Conservation (phyloP, 2,329 filamentous ascomycete genomes). For the Fusarium sp. region DNA sequence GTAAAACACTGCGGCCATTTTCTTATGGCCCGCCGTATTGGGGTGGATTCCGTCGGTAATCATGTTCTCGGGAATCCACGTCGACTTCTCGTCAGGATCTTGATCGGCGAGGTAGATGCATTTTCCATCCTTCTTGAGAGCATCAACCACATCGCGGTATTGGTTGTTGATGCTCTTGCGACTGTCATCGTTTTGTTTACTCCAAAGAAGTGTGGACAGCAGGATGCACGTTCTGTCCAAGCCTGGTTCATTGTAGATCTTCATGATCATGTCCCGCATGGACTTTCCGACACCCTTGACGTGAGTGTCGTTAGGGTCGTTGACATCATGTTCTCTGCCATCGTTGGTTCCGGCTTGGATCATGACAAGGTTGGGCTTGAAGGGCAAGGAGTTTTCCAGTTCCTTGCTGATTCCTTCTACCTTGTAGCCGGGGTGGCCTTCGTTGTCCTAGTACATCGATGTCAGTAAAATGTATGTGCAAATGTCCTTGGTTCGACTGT, state of each 20-base stretch:
- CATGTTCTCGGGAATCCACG: background rate
- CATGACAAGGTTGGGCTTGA: constrained; percentile 43
- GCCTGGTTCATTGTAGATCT: constrained; percentile 2
- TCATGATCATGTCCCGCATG: constrained; percentile 35
- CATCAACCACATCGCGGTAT: constrained; percentile 4
- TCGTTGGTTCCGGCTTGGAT: constrained; percentile 48
- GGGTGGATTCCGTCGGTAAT: constrained; percentile 7
- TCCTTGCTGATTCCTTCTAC: background rate
- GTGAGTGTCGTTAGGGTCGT: background rate
- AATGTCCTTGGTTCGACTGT: too few species aligned
- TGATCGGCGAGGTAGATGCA: constrained; percentile 8
- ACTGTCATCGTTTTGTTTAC: background rate
- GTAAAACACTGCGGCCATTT: constrained; percentile 17
- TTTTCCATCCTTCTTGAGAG: background rate
- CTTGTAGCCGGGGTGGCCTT: constrained; percentile 4
- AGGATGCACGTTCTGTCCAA: constrained; percentile 11
- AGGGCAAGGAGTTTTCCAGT: background rate
- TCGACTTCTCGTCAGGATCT: background rate
- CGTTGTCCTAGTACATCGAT: background rate
- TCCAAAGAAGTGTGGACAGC: constrained; percentile 14
- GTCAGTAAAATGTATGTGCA: too few species aligned
- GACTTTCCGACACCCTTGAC: constrained; percentile 16
- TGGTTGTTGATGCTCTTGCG: constrained; percentile 10
- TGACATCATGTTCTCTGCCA: constrained; percentile 5
- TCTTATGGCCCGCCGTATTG: constrained; percentile 5